Percentiles rank a stretch among this genome's conserved stretches.
Evolutionary conservation across 1,284 basidiomycete genomes (phyloP).

Genomic region (Sanghuangporus weigelae): DNA sequence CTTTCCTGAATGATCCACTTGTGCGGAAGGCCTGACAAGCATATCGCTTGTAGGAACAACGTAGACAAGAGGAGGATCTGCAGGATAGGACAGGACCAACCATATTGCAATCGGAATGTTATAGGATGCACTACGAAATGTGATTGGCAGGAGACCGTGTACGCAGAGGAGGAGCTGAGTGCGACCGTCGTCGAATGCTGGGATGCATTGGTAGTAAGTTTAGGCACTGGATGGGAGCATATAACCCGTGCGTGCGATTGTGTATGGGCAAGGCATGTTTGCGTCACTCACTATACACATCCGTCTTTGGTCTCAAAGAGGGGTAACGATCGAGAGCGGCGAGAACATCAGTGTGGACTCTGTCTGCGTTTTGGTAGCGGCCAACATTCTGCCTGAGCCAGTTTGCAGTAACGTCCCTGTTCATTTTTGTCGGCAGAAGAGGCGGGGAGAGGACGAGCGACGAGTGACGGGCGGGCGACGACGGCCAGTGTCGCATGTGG

Average conservation of each 20-base stretch:
- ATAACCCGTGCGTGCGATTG: neutral
- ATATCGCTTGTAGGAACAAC: constrained; percentile 93
- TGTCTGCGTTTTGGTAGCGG: constrained; percentile 52
- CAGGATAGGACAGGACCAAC: constrained; percentile 81
- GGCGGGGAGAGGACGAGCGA: no score
- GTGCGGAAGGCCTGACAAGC: constrained; percentile 75
- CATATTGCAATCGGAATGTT: constrained; percentile 93
- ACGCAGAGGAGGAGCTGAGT: constrained; percentile 86
- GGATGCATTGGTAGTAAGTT: constrained; percentile 2
- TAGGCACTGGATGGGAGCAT: constrained; percentile 15
- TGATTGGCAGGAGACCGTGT: constrained; percentile 88
- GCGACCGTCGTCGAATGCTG: constrained; percentile 92
- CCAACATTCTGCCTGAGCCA: constrained; percentile 74
- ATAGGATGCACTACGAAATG: constrained; percentile 74
- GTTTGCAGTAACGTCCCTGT: constrained; percentile 38
- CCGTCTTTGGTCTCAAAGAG: constrained; percentile 82
- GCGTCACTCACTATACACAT: constrained; percentile 76
- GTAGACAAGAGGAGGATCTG: constrained; percentile 81
- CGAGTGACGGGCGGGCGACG: neutral
- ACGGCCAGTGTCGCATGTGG: neutral
- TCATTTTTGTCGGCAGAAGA: constrained; percentile 18
- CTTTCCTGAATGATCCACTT: constrained; percentile 82
- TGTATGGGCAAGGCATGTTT: neutral
- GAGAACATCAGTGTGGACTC: constrained; percentile 61
- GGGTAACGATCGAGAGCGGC: constrained; percentile 52